These are phyloP conservation scores for Colletotrichum euphorbiae DNA, from an alignment of 2,329 filamentous ascomycete species.

Conservation along the genomic window DNA sequence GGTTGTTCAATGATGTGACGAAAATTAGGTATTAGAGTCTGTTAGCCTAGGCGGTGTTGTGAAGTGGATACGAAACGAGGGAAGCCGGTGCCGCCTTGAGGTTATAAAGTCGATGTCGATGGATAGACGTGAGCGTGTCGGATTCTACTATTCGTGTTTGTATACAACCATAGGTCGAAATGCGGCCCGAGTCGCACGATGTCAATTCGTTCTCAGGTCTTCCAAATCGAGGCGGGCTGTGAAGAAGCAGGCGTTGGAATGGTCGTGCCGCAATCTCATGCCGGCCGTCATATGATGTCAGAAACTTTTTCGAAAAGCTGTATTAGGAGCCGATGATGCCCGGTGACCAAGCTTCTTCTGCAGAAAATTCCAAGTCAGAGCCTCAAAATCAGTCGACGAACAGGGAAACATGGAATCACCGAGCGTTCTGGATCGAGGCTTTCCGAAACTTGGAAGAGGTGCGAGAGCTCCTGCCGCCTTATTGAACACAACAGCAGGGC, in stretches of 20 bases:
- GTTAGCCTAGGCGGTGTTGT: neutral
- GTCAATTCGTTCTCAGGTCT: neutral
- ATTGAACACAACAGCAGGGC: slow-evolving; percentile 24
- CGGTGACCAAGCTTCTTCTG: neutral
- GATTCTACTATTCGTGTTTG: neutral
- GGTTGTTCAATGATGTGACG: neutral
- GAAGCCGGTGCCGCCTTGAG: neutral
- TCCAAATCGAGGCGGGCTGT: slow-evolving; percentile 11
- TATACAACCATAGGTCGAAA: neutral
- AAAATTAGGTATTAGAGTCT: slow-evolving; percentile 22
- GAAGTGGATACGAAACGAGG: neutral
- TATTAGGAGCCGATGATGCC: slow-evolving; percentile 13
- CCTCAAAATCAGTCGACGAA: slow-evolving; percentile 11
- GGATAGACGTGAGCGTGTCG: neutral
- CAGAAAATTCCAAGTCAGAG: neutral
- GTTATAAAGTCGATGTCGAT: slow-evolving; percentile 20
- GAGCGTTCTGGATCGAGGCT: slow-evolving; percentile 1
- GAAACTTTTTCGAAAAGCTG: neutral
- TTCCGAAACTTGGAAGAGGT: slow-evolving; percentile 9
- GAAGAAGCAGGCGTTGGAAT: slow-evolving; percentile 9
- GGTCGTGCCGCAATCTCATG: slow-evolving; percentile 12
- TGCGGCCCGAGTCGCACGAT: slow-evolving; percentile 12
- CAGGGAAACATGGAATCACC: slow-evolving; percentile 24
- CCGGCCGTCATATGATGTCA: slow-evolving; percentile 2
- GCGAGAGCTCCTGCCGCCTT: neutral